A percentile compares a stretch with the other conserved stretches of the same genome.
These are phyloP conservation scores for Rhododendron henanense DNA, from an alignment of 148 eudicot genomes.

Conservation along the genomic window DNA sequence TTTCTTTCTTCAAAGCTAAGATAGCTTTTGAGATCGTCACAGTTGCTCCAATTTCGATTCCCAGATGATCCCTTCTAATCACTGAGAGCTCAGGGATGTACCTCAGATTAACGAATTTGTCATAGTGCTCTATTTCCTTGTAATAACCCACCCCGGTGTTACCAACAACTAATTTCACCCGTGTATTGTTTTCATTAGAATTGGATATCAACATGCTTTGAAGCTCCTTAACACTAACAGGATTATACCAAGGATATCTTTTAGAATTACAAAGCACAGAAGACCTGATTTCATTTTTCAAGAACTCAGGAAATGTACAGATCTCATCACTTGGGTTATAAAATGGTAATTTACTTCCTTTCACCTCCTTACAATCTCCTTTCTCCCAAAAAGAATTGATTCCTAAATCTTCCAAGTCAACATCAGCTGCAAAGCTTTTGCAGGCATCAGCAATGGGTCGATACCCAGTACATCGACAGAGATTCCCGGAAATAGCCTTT, in stretches of 20 bases:
- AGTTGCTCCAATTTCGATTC: constrained; percentile 73
- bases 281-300: constrained; percentile 43
- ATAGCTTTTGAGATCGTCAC: constrained; percentile 73
- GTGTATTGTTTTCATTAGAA: constrained; percentile 20
- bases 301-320: constrained; percentile 57
- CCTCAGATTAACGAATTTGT: constrained; percentile 64
- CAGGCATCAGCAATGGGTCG: constrained; percentile 93
- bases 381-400: constrained; percentile 70
- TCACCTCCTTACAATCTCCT: constrained; percentile 48
- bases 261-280: constrained; percentile 34
- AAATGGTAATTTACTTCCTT: constrained; percentile 49
- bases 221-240: constrained; percentile 62
- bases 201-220: constrained; percentile 31
- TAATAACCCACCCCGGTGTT: constrained; percentile 85
- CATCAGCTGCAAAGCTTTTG: constrained; percentile 86
- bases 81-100: constrained; percentile 66
- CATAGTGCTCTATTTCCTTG: constrained; percentile 54
- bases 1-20: constrained; percentile 41
- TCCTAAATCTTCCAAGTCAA: constrained; percentile 93
- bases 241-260: constrained; percentile 65
- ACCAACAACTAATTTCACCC: constrained; percentile 60
- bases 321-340: constrained; percentile 40
- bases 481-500: constrained; percentile 72
- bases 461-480: constrained; percentile 95
- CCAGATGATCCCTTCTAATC: constrained; percentile 36